Percentiles rank a stretch among this genome's conserved stretches.
These are phyloP conservation scores for Dictyostelium capitatum DNA, from an alignment of 78 protist species.

Conservation along the genomic window DNA sequence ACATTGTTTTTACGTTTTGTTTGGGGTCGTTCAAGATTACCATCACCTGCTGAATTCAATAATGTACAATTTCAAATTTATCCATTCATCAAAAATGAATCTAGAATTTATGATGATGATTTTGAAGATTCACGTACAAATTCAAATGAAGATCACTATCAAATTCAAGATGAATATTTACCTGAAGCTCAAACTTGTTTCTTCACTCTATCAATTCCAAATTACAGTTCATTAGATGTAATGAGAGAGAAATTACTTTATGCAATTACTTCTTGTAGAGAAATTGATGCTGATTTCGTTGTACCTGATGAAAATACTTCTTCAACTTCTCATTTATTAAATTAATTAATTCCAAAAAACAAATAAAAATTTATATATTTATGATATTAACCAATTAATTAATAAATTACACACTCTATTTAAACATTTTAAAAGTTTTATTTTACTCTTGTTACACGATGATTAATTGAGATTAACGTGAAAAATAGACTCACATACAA, in stretches of 20 bases:
- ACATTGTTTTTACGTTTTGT: slow-evolving; percentile 80
- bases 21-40: slow-evolving; percentile 87
- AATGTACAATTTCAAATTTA: slow-evolving; percentile 58
- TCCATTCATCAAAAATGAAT: slow-evolving; percentile 41
- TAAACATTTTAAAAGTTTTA: no score
- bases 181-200: slow-evolving; percentile 94
- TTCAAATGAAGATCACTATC: neutral
- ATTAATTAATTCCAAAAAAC: no score
- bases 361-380: no score
- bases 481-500: no score
- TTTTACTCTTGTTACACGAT: no score
- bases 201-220: slow-evolving; percentile 90
- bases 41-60: slow-evolving; percentile 64
- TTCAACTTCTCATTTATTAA: neutral
- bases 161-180: slow-evolving; percentile 58
- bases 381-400: no score
- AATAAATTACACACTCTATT: no score
- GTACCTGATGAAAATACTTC: slow-evolving; percentile 14
- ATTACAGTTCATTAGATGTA: slow-evolving; percentile 74
- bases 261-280: slow-evolving; percentile 90
- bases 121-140: neutral
- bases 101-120: slow-evolving; percentile 53
- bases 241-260: slow-evolving; percentile 85
- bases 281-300: slow-evolving; percentile 89
- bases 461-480: no score